Conservation (phyloP, 2,329 filamentous ascomycete genomes). For the Byssothecium circinans region DNA sequence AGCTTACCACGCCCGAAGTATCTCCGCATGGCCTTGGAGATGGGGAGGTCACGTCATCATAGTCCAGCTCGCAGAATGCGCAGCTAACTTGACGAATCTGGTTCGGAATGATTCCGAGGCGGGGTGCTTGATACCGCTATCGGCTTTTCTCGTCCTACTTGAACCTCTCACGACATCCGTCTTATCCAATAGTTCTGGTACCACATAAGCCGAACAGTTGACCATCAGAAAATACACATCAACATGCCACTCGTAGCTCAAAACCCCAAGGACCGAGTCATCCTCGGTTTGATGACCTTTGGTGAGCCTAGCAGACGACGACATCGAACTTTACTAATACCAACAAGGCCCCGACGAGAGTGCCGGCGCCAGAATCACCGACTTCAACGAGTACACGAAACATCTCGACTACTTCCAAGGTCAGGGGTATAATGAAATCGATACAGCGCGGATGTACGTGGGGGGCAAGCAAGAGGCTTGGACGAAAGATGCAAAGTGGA, state of each 20-base stretch:
- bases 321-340: constrained; percentile 8
- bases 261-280: constrained; percentile 64
- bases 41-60: no score
- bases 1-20: no score
- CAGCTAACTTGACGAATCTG: no score
- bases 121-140: background rate
- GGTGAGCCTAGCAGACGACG: constrained; percentile 39
- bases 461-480: constrained; percentile 76
- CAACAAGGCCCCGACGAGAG: constrained; percentile 54
- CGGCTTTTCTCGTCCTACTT: background rate
- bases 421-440: constrained; percentile 81
- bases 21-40: no score
- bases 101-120: constrained; percentile 1
- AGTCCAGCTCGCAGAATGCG: no score
- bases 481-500: constrained; percentile 74
- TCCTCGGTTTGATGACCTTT: constrained; percentile 87
- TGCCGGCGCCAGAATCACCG: constrained; percentile 71
- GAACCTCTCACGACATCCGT: background rate
- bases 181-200: background rate
- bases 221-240: background rate
- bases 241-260: constrained; percentile 35
- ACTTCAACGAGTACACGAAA: constrained; percentile 68
- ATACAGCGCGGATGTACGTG: constrained; percentile 78
- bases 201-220: background rate
- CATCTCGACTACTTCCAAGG: constrained; percentile 74